Conservation (phyloP, 805 yeast species). For the Kuraishia hungarica region DNA sequence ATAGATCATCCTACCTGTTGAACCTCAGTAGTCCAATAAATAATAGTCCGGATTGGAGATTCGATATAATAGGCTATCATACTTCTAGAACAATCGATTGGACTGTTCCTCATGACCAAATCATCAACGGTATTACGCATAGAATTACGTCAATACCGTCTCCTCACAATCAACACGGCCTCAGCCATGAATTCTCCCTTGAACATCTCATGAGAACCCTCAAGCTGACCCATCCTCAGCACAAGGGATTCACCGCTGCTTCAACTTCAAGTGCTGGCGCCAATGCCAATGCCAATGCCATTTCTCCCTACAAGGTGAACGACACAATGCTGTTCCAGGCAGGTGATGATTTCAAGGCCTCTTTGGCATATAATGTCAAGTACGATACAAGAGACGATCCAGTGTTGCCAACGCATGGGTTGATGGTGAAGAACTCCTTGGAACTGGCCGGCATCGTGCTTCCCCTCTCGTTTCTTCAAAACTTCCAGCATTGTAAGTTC, state of each 20-base stretch:
- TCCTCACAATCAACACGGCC: constrained; percentile 18
- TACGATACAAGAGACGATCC: constrained; percentile 37
- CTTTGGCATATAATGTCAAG: constrained; percentile 28
- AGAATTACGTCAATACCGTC: constrained; percentile 27
- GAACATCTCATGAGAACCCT: constrained; percentile 37
- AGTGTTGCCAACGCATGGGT: constrained; percentile 35
- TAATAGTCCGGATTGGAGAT: constrained; percentile 30
- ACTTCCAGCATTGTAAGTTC: constrained; percentile 22
- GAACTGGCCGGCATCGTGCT: constrained; percentile 25
- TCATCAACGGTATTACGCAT: constrained; percentile 31
- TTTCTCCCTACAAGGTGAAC: too few relatives aligned
- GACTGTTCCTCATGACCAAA: constrained; percentile 35
- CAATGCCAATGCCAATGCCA: too few relatives aligned
- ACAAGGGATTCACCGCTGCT: constrained; percentile 12
- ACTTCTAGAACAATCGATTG: constrained; percentile 40
- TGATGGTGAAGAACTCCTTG: constrained; percentile 24
- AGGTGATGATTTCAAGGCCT: constrained; percentile 37
- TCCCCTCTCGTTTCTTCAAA: neutral
- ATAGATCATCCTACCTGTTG: constrained; percentile 39
- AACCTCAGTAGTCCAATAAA: constrained; percentile 37
- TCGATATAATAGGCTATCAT: constrained; percentile 30
- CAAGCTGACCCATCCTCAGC: constrained; percentile 12
- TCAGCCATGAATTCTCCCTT: constrained; percentile 40
- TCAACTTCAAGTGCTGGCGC: too few relatives aligned
- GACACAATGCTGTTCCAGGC: constrained; percentile 27